phyloP scores from a whole-genome alignment of 768 basidiomycete genomes.

The Ephemerocybe angulata region DNA sequence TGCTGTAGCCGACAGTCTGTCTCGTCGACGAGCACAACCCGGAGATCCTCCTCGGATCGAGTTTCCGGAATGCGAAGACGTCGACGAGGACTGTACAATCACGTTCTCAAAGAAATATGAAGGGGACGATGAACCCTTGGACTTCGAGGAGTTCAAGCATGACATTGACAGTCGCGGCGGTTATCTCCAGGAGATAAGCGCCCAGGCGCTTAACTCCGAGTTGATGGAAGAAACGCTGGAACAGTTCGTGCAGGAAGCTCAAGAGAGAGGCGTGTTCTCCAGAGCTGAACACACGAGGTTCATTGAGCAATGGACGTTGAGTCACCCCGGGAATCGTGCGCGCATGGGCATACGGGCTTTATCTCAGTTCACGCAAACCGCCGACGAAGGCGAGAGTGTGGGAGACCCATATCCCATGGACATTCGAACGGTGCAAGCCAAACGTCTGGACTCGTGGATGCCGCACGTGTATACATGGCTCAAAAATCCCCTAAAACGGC shows the following conservation, averaged over 20 bases:
- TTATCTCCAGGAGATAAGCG: neutral
- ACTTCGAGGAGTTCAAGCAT: constrained; percentile 9
- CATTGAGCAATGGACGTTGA: too few relatives aligned
- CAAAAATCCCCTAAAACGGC: neutral
- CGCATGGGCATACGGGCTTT: too few relatives aligned
- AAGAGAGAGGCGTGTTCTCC: too few relatives aligned
- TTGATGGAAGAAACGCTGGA: too few relatives aligned
- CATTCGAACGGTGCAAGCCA: too few relatives aligned
- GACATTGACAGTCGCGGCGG: constrained; percentile 6
- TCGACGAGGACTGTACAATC: neutral
- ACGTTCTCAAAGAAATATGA: neutral
- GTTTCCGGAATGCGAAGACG: neutral
- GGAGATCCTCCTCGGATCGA: constrained; percentile 6
- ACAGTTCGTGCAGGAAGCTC: neutral
- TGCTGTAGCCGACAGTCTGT: constrained; percentile 19
- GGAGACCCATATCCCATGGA: too few relatives aligned
- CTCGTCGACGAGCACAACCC: neutral
- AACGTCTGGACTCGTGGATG: neutral
- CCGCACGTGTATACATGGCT: neutral
- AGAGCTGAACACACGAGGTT: too few relatives aligned
- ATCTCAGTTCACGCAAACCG: too few relatives aligned
- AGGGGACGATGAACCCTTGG: constrained; percentile 1
- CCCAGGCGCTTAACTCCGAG: too few relatives aligned
- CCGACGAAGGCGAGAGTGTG: too few relatives aligned
- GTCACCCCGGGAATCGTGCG: too few relatives aligned